Conservation (phyloP, 257 asterid genomes). For the Petrea volubilis region DNA sequence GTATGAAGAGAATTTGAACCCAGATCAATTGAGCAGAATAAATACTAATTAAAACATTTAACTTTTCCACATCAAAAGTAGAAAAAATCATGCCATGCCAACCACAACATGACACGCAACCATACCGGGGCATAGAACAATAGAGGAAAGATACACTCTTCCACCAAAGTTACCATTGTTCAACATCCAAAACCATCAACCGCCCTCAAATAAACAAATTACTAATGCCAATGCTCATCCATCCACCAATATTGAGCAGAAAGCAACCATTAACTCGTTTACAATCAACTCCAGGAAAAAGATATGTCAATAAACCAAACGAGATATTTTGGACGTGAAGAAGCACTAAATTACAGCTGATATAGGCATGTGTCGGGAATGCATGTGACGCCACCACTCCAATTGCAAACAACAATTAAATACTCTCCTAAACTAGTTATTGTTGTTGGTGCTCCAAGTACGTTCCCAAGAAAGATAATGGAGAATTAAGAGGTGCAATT, state of each 20-base stretch:
- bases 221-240: not conserved
- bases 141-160: slow-evolving; percentile 1
- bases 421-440: not conserved
- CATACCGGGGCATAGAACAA: slow-evolving; percentile 4
- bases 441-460: slow-evolving; percentile 6
- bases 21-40: not conserved
- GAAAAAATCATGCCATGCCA: slow-evolving; percentile 1
- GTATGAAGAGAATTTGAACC: not conserved
- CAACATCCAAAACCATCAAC: not conserved
- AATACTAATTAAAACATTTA: not conserved
- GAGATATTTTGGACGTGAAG: not conserved
- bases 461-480: not conserved
- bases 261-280: not conserved
- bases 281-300: not conserved
- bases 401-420: not conserved
- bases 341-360: slow-evolving; percentile 14
- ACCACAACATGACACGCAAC: not conserved
- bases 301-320: not conserved
- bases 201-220: not conserved
- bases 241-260: not conserved
- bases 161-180: not conserved
- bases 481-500: not conserved
- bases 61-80: not conserved
- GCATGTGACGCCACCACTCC: not conserved
- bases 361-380: not conserved